phyloP scores from a whole-genome alignment of 2,329 filamentous ascomycete species.

The Phialophora chinensis region DNA sequence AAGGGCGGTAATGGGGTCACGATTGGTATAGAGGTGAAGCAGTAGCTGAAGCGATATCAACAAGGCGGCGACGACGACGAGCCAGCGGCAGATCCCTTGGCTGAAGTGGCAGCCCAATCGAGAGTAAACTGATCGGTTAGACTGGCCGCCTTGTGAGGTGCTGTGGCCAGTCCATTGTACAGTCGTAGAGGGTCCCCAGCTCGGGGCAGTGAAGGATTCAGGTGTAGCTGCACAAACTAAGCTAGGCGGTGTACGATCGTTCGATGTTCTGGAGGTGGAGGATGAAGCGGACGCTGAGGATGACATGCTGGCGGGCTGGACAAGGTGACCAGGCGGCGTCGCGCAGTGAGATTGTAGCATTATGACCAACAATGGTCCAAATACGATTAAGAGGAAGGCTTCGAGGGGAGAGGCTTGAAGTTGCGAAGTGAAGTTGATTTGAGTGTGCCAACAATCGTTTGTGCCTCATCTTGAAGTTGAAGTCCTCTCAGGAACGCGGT shows the following conservation, averaged over 20 bases:
- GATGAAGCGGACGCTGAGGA: background rate
- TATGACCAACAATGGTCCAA: background rate
- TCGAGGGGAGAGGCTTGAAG: background rate
- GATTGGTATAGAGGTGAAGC: background rate
- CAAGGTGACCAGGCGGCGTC: constrained; percentile 9
- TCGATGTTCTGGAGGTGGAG: background rate
- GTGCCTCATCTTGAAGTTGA: background rate
- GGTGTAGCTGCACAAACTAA: background rate
- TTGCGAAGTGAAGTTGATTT: constrained; percentile 9
- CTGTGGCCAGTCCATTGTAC: background rate
- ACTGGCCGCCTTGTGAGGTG: background rate
- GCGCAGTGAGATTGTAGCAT: constrained; percentile 11
- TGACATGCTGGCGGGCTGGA: constrained; percentile 6
- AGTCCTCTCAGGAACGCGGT: background rate
- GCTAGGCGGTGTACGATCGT: background rate
- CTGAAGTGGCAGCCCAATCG: background rate
- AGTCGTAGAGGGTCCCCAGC: background rate
- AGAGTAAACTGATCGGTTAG: background rate
- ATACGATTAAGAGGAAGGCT: background rate
- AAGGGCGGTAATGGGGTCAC: background rate
- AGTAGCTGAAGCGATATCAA: constrained; percentile 11
- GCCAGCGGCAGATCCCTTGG: constrained; percentile 21
- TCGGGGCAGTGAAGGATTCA: background rate
- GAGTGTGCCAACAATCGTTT: background rate
- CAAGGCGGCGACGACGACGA: constrained; percentile 18